Evolutionary conservation across 805 yeast species (phyloP).

Genomic region (Millerozyma miso): DNA sequence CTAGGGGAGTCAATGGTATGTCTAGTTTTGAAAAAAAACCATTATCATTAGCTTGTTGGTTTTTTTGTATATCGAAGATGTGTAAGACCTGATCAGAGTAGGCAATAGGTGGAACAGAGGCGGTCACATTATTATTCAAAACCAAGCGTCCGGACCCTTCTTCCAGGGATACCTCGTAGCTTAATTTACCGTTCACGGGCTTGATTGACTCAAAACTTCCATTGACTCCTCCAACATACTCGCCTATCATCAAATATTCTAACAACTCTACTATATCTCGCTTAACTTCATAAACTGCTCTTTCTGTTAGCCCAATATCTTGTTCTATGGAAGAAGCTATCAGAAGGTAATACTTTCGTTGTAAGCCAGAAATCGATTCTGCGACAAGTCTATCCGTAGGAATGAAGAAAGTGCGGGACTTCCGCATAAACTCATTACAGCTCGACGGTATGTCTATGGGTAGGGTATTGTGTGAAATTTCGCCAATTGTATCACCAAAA

Average conservation of each 20-base stretch:
- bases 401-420: slow-evolving; percentile 26
- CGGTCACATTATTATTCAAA: slow-evolving; percentile 16
- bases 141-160: slow-evolving; percentile 9
- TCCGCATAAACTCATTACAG: slow-evolving; percentile 26
- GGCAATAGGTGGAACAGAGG: slow-evolving; percentile 14
- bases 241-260: slow-evolving; percentile 21
- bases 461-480: not conserved
- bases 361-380: slow-evolving; percentile 22
- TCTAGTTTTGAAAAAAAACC: slow-evolving; percentile 19
- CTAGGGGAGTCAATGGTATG: slow-evolving; percentile 19
- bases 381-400: slow-evolving; percentile 30
- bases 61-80: slow-evolving; percentile 17
- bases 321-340: slow-evolving; percentile 13
- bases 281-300: slow-evolving; percentile 27
- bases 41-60: slow-evolving; percentile 1
- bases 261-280: slow-evolving; percentile 25
- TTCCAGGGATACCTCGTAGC: slow-evolving; percentile 12
- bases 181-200: slow-evolving; percentile 7
- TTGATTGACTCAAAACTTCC: slow-evolving; percentile 17
- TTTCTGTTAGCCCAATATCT: slow-evolving; percentile 21
- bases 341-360: slow-evolving; percentile 25
- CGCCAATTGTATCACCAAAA: not conserved
- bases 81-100: slow-evolving; percentile 34
- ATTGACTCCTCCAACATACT: slow-evolving; percentile 25
- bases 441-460: slow-evolving; percentile 11